Percentiles rank a stretch among this genome's conserved stretches.
Conservation (phyloP, 805 yeast genomes). For the Brettanomyces naardenensis region DNA sequence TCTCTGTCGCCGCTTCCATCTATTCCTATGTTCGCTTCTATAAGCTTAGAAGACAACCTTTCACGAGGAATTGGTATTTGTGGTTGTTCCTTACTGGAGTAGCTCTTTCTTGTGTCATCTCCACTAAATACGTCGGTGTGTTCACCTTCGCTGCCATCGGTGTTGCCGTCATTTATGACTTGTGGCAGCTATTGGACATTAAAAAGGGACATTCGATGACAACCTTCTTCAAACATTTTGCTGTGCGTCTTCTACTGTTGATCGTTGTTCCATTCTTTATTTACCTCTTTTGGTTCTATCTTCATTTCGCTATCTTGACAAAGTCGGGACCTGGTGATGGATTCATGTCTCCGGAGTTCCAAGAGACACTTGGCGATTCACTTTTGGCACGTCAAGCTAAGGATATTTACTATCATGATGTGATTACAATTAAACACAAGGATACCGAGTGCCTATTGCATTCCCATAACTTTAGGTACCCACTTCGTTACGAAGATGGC, state of each 20-base stretch:
- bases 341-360: conserved; percentile 93
- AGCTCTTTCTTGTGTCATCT: conserved; percentile 81
- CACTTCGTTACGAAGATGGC: conserved; percentile 93
- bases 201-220: conserved; percentile 53
- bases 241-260: conserved; percentile 63
- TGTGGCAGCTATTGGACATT: conserved; percentile 81
- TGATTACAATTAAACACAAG: conserved; percentile 70
- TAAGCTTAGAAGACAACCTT: conserved; percentile 59
- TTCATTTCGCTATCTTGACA: conserved; percentile 75
- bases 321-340: conserved; percentile 94
- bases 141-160: conserved; percentile 89
- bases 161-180: conserved; percentile 71
- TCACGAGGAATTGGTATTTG: conserved; percentile 68
- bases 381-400: conserved; percentile 64
- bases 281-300: conserved; percentile 83
- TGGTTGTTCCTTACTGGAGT: conserved; percentile 86
- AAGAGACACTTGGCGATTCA: conserved; percentile 83
- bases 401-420: conserved; percentile 68
- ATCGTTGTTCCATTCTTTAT: conserved; percentile 74
- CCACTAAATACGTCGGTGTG: conserved; percentile 94
- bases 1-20: conserved; percentile 76
- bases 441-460: conserved; percentile 75
- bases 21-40: conserved; percentile 75
- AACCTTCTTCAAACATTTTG: conserved; percentile 58
- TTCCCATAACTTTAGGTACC: conserved; percentile 71